Evolutionary conservation across 1,139 yeast genomes (phyloP), one percentile per base, ranked within the genome.

Genomic region (Yueomyces sp.): DNA sequence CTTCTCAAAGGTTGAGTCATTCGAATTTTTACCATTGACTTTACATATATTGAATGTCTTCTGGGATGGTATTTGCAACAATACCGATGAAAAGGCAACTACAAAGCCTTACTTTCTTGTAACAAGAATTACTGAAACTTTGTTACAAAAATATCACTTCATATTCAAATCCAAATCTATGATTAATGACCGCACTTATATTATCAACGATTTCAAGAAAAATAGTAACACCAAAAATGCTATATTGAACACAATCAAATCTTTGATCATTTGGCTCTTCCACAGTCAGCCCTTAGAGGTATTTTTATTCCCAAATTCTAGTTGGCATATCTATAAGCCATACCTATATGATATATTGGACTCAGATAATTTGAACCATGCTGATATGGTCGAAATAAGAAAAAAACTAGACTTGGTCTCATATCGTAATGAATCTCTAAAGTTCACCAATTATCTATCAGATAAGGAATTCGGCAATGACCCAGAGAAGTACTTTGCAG

Each of bases 351-450:
- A 59, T 38, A 63, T 68, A 11, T 53, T 70, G 42, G 48, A 44
- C 27, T 64, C 56, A 41, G 49, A 52, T 39, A 66, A 61, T 48
- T 8, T 29, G 6, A n/a, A 33, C n/a, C 8, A 9, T 9, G n/a
- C 6, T 33, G 63, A 61, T 39, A 66, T 41, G 11, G 27, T 46
- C 28, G 66, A 65, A 12, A 64, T 72, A 1, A 62, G 64, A 34
- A 73, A 71, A 39, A 81, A 78, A 43, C 69, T 79, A 42, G 78
- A 78, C 44, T 57, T 80, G 29, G 71, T 79, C n/a, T 71, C 76
- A 45, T 78, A 76, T 50, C 63, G 89, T 53, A 82, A 82, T 55
- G 85, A 81, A 57, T 78, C 86, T n/a, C 62, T 81, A 41, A 76
- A 78, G 69, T 65, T 77, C 39, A 77, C 75, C 51, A 60, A 64